Percentiles rank a stretch among this genome's conserved stretches.
Conservation (phyloP, 345 rosid genomes). For the Turnera subulata region DNA sequence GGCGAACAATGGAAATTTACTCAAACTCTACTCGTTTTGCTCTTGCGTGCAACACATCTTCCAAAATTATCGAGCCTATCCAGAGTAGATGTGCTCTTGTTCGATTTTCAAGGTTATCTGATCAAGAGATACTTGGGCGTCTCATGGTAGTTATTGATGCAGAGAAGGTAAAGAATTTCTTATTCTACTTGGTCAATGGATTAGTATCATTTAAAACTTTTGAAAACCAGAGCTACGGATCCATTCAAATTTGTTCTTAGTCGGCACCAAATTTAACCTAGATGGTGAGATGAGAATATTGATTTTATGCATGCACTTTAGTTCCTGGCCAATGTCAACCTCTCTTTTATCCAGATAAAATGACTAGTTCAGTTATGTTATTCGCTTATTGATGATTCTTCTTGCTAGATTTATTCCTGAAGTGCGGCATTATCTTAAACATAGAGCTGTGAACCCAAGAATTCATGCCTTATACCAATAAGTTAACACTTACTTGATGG, state of each 20-base stretch:
- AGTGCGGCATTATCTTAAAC: not conserved
- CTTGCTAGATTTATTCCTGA: not conserved
- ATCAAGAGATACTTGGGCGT: constrained; percentile 87
- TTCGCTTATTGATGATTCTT: too few relatives aligned
- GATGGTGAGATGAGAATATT: not conserved
- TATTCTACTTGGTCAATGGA: not conserved
- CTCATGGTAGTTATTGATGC: constrained; percentile 83
- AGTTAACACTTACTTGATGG: not conserved
- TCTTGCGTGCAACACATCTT: constrained; percentile 86
- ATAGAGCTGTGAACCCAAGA: not conserved
- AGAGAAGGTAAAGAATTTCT: constrained; percentile 53
- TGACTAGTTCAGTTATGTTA: too few relatives aligned
- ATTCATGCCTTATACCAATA: too few relatives aligned
- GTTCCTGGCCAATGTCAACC: not conserved
- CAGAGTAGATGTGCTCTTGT: constrained; percentile 98
- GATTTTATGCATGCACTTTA: not conserved
- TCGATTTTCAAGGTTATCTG: constrained; percentile 90
- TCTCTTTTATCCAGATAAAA: not conserved
- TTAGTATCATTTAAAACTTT: not conserved
- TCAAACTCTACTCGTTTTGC: constrained; percentile 95
- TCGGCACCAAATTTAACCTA: not conserved
- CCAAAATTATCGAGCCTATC: constrained; percentile 92
- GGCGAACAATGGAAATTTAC: constrained; percentile 95
- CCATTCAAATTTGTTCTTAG: not conserved
- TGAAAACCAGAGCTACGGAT: not conserved